Conservation (phyloP, 169 alveolate genomes). For the Neospora caninum region DNA sequence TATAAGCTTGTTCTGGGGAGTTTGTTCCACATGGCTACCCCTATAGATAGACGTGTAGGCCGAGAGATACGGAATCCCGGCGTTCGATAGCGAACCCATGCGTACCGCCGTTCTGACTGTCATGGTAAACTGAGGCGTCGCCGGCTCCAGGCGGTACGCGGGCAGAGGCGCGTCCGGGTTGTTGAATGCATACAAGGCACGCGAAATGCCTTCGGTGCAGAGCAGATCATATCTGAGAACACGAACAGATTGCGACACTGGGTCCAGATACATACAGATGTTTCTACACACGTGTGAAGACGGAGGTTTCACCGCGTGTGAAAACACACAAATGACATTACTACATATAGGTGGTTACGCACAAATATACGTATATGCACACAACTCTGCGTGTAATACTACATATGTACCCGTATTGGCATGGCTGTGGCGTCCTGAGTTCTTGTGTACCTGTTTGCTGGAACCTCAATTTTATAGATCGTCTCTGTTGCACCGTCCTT, state of each 20-base stretch:
- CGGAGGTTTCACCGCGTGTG: not conserved
- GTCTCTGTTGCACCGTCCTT: slow-evolving; percentile 77
- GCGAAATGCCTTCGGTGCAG: slow-evolving; percentile 90
- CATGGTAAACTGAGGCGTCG: slow-evolving; percentile 32
- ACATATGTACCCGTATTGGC: too few species aligned
- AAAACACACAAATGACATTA: too few species aligned
- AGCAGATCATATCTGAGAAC: slow-evolving; percentile 86
- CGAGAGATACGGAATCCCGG: too few species aligned
- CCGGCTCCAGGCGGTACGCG: not conserved
- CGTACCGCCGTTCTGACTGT: slow-evolving; percentile 3
- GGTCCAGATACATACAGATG: not conserved
- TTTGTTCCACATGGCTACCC: too few species aligned
- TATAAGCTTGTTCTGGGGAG: too few species aligned
- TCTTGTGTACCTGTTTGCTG: slow-evolving; percentile 82
- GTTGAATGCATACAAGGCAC: slow-evolving; percentile 74
- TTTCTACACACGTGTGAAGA: not conserved
- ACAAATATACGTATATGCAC: too few species aligned
- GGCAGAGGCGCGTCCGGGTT: slow-evolving; percentile 45
- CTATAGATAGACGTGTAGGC: too few species aligned
- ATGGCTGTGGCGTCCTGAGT: not conserved
- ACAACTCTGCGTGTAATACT: too few species aligned
- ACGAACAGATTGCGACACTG: not conserved
- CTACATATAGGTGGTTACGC: too few species aligned
- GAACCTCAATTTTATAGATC: slow-evolving; percentile 85
- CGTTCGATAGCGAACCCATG: too few species aligned